These are phyloP conservation scores for Leccinum subgranulosum DNA, from an alignment of 768 basidiomycete genomes.

Conservation along the genomic window DNA sequence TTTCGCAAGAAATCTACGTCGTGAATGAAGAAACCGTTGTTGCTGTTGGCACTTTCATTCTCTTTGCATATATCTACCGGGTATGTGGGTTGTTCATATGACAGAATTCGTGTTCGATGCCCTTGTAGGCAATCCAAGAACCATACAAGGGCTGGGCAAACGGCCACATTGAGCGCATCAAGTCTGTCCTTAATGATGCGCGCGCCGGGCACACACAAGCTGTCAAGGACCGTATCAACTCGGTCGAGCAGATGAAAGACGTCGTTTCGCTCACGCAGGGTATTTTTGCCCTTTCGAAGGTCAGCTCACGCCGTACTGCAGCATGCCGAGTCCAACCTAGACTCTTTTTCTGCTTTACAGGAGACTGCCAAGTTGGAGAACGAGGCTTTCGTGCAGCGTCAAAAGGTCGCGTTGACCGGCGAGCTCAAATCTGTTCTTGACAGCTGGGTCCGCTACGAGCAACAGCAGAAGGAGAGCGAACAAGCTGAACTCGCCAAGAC, in stretches of 20 bases:
- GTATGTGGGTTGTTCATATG: constrained; percentile 37
- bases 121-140: constrained; percentile 62
- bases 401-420: constrained; percentile 79
- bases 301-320: constrained; percentile 23
- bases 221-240: constrained; percentile 88
- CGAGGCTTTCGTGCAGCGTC: constrained; percentile 85
- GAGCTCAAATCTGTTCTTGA: constrained; percentile 95
- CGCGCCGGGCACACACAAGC: constrained; percentile 89
- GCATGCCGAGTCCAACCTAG: background rate
- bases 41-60: constrained; percentile 77
- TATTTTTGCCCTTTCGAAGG: constrained; percentile 93
- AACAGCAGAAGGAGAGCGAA: constrained; percentile 94
- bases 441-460: constrained; percentile 98
- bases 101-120: constrained; percentile 8
- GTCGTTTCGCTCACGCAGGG: constrained; percentile 87
- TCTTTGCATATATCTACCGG: constrained; percentile 80
- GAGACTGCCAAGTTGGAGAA: constrained; percentile 91
- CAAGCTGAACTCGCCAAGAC: constrained; percentile 87
- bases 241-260: constrained; percentile 93
- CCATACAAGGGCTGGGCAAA: constrained; percentile 95
- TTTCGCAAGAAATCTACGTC: constrained; percentile 96
- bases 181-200: constrained; percentile 73
- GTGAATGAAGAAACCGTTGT: constrained; percentile 96
- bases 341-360: constrained; percentile 34
- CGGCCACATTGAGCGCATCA: constrained; percentile 81